These are phyloP conservation scores for Tephrocybe sp. DNA, from an alignment of 768 basidiomycete species.

Conservation along the genomic window DNA sequence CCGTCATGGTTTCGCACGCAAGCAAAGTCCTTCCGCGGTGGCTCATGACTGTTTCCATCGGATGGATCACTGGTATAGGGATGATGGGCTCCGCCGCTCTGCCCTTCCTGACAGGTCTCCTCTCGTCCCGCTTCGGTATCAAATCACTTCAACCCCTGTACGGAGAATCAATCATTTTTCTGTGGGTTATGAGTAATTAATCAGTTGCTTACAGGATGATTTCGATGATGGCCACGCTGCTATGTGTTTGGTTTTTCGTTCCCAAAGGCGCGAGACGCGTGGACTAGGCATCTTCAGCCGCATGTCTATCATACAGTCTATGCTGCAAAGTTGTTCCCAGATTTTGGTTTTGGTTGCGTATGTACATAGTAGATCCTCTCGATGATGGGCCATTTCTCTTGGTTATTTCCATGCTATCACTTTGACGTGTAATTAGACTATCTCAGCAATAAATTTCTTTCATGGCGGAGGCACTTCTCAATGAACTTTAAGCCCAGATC, in stretches of 20 bases:
- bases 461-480: too few relatives aligned
- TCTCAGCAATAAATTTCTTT: too few relatives aligned
- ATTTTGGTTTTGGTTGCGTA: too few relatives aligned
- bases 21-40: constrained; percentile 30
- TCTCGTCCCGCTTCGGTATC: constrained; percentile 14
- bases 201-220: constrained; percentile 21
- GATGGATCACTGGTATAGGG: constrained; percentile 40
- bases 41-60: constrained; percentile 37
- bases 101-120: constrained; percentile 16
- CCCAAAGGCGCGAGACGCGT: constrained; percentile 16
- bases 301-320: too few relatives aligned
- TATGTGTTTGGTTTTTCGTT: constrained; percentile 22
- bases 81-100: constrained; percentile 23
- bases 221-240: constrained; percentile 23
- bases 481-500: too few relatives aligned
- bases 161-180: background rate
- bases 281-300: constrained; percentile 6
- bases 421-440: too few relatives aligned
- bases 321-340: too few relatives aligned
- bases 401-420: too few relatives aligned
- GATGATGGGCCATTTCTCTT: too few relatives aligned
- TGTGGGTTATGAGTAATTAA: background rate
- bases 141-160: constrained; percentile 15
- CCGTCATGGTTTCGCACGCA: constrained; percentile 35
- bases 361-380: too few relatives aligned